Evolutionary conservation across 176 grass and related monocot genomes (phyloP).

Genomic region (Triticum dicoccoides): DNA sequence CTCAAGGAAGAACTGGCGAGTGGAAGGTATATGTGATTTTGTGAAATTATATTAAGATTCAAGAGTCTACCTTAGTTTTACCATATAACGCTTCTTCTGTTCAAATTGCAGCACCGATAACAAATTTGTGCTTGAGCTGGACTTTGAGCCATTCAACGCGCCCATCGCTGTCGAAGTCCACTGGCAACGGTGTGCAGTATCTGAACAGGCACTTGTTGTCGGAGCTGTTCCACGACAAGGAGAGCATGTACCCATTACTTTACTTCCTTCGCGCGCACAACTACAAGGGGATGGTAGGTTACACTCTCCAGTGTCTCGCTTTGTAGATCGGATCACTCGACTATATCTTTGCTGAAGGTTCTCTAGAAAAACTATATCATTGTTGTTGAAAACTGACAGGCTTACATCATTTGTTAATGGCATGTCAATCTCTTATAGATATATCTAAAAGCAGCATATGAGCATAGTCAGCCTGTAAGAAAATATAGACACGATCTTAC

Average conservation of each 20-base stretch:
- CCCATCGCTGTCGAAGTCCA: constrained; percentile 89
- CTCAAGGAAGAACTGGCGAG: constrained; percentile 96
- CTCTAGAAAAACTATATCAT: background rate
- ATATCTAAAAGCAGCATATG: background rate
- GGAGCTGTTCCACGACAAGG: constrained; percentile 92
- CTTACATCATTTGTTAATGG: constrained; percentile 32
- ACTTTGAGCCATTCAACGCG: constrained; percentile 97
- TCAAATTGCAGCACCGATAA: constrained; percentile 50
- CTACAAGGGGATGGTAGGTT: constrained; percentile 98
- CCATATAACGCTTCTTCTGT: background rate
- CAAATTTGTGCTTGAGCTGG: constrained; percentile 88
- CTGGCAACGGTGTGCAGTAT: constrained; percentile 97
- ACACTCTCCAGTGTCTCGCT: background rate
- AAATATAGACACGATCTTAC: background rate
- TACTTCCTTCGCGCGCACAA: constrained; percentile 89
- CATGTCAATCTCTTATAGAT: background rate
- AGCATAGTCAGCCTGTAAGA: background rate
- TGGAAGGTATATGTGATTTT: constrained; percentile 45
- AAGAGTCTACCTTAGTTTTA: background rate
- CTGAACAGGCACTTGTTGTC: constrained; percentile 97
- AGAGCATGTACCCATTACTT: constrained; percentile 94
- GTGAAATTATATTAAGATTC: background rate
- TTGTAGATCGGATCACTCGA: background rate
- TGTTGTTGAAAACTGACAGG: background rate
- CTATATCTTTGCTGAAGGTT: background rate